Conservation (phyloP, 2,329 filamentous ascomycete genomes). For the Ceratocystis lukuohia region DNA sequence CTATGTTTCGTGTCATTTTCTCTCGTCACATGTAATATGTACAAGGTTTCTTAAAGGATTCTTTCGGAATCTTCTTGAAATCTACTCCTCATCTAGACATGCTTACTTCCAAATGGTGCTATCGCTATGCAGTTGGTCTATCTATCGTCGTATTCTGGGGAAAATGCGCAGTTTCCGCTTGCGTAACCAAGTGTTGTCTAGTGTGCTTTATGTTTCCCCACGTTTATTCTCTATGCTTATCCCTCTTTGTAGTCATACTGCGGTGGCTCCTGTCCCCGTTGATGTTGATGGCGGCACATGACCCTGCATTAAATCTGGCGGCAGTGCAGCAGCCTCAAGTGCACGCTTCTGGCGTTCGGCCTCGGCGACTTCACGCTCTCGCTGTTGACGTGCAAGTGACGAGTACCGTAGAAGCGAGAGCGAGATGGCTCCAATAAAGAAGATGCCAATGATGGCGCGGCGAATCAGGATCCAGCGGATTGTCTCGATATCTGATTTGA, state of each 20-base stretch:
- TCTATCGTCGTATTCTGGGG: too few species aligned
- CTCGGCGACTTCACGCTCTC: slow-evolving; percentile 1
- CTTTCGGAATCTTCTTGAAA: too few species aligned
- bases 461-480: slow-evolving; percentile 72
- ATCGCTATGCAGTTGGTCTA: too few species aligned
- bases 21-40: not conserved
- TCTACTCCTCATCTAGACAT: too few species aligned
- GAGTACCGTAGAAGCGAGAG: slow-evolving; percentile 46
- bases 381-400: slow-evolving; percentile 41
- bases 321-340: not conserved
- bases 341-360: slow-evolving; percentile 31
- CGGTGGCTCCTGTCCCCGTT: not conserved
- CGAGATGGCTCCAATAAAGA: slow-evolving; percentile 51
- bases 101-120: too few species aligned
- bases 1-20: not conserved
- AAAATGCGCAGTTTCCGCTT: too few species aligned
- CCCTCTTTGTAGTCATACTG: not conserved
- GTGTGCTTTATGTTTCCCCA: not conserved
- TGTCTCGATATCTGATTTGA: slow-evolving; percentile 81
- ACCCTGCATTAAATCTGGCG: slow-evolving; percentile 4
- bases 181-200: too few species aligned
- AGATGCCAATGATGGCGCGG: slow-evolving; percentile 48
- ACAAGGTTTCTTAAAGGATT: not conserved
- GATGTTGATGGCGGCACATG: not conserved
- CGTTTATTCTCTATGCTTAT: not conserved